Percentiles rank a stretch among this genome's conserved stretches.
phyloP scores from a whole-genome alignment of 257 asterid genomes.

The Petunia secreta region DNA sequence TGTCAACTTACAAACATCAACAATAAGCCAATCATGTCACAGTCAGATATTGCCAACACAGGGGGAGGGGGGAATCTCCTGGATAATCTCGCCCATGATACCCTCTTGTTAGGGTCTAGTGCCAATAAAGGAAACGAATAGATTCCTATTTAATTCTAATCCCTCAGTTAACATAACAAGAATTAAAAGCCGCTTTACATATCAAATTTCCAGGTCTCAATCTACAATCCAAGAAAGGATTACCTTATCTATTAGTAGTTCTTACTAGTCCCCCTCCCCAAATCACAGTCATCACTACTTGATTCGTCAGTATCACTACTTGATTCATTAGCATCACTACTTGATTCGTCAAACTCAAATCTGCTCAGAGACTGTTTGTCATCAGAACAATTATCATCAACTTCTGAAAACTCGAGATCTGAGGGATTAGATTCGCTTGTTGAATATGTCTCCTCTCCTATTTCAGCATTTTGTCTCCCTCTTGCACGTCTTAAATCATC shows the following conservation, averaged over 20 bases:
- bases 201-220: neutral
- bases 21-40: neutral
- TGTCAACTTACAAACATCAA: slow-evolving; percentile 7
- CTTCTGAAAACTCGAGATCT: slow-evolving; percentile 48
- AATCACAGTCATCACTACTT: slow-evolving; percentile 24
- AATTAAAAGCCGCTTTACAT: neutral
- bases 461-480: slow-evolving; percentile 22
- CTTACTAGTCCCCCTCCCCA: slow-evolving; percentile 29
- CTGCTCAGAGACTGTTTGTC: slow-evolving; percentile 31
- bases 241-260: neutral
- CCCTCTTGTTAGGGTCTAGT: neutral
- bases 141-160: neutral
- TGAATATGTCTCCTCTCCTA: slow-evolving; percentile 22
- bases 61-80: neutral
- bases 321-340: neutral
- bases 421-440: slow-evolving; percentile 28
- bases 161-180: neutral
- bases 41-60: neutral
- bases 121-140: neutral
- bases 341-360: slow-evolving; percentile 29
- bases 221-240: neutral
- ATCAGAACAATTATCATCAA: slow-evolving; percentile 30
- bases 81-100: neutral
- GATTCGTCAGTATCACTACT: slow-evolving; percentile 6
- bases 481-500: slow-evolving; percentile 38